Evolutionary conservation across 345 rosid species (phyloP), one percentile per base, ranked within the genome.

Genomic region (Aquilaria sinensis): DNA sequence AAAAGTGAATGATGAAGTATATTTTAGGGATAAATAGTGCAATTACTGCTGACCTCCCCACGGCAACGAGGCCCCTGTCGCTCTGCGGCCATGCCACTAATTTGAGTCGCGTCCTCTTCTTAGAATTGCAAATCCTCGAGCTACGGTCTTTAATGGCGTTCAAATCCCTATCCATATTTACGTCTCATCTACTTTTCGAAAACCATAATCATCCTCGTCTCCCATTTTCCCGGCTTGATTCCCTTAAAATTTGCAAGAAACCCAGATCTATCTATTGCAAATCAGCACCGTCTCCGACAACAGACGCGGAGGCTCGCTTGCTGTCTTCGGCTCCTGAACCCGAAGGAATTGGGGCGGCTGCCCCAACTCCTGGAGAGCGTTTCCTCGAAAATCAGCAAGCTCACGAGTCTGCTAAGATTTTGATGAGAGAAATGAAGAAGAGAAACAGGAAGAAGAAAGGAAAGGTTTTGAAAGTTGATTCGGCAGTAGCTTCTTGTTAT

Each of bases 261-360:
- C 75, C 75, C 31, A 47, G 15, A 10, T 53, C 48, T 31, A 61
- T 71, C 65, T n/a, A 58, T 11, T 80, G 90, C 71, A 83, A 87
- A 48, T 76, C 78, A 55, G 54, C 63, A 3, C 68, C 51, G 32
- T 58, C 73, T 8, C 41, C 72, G 23, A 4, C 56, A 32, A 72
- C 80, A 6, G 75, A 58, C 15, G 41, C 82, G 8, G 69, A 67
- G 11, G 31, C 71, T 58, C 75, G 72, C 33, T 68, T 70, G 63
- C 58, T 74, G 9, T 65, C 56, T 41, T 51, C 73, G 41, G 47
- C 12, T 52, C 61, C 72, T 51, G 77, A 83, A 23, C 60, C 76
- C 8, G 84, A 77, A 5, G 96, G 96, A 16, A 63, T 74, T 11
- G 94, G 94, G 3, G 87, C 97, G 5, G 97, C 97, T 2, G 82